Conservation (phyloP, 768 basidiomycete genomes). For the Mycena sanguinolenta region DNA sequence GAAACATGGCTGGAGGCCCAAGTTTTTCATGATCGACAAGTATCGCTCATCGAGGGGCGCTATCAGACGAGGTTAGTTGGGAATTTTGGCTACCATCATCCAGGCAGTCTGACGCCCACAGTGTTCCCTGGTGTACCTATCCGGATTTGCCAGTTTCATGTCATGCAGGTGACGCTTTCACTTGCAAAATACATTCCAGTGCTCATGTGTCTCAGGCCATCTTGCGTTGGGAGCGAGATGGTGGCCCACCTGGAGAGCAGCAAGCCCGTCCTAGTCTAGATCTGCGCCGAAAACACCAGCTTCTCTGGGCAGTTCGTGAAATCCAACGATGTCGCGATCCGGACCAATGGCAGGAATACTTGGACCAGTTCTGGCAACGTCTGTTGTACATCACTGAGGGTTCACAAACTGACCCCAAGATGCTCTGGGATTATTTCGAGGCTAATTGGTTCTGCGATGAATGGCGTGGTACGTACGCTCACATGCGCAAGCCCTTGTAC, state of each 20-base stretch:
- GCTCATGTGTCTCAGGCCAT: constrained; percentile 21
- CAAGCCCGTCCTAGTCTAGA: constrained; percentile 1
- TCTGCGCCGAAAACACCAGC: constrained; percentile 5
- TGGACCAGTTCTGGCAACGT: background rate
- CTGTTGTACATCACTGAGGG: background rate
- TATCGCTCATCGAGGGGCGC: background rate
- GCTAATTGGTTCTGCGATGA: constrained; percentile 32
- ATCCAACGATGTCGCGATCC: constrained; percentile 26
- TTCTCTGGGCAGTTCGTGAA: constrained; percentile 23
- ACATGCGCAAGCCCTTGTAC: too few species aligned
- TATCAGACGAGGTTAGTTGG: constrained; percentile 9
- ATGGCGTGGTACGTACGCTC: constrained; percentile 21
- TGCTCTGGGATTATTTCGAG: constrained; percentile 28
- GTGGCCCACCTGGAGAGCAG: background rate
- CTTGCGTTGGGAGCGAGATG: constrained; percentile 30
- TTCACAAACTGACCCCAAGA: too few species aligned
- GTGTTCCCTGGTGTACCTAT: constrained; percentile 25
- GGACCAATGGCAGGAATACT: background rate
- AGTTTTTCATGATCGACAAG: constrained; percentile 38
- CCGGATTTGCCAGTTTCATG: constrained; percentile 37
- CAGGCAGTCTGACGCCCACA: background rate
- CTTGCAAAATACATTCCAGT: background rate
- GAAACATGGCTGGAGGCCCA: constrained; percentile 19
- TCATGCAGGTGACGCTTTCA: constrained; percentile 28
- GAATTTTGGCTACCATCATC: too few species aligned